A percentile compares a stretch with the other conserved stretches of the same genome.
phyloP scores from a whole-genome alignment of 2,329 filamentous ascomycete species.

The Phialemonium atrogriseum region DNA sequence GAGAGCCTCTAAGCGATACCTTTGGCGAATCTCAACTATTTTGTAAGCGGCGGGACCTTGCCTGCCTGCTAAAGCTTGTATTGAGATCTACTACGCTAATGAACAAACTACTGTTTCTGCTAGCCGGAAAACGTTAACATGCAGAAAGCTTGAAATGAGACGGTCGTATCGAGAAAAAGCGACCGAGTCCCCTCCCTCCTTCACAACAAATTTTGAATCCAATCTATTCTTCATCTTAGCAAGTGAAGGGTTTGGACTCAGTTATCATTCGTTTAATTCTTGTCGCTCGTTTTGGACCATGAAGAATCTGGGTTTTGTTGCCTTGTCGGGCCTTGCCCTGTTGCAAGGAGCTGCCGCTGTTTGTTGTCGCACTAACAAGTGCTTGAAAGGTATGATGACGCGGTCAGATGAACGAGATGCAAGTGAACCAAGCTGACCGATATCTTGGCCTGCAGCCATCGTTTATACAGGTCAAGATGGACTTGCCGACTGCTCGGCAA shows the following conservation, averaged over 20 bases:
- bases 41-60: too few relatives aligned
- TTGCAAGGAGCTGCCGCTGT: conserved; percentile 4
- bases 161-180: too few relatives aligned
- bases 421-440: background rate
- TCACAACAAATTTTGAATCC: too few relatives aligned
- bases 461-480: conserved; percentile 1
- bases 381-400: conserved; percentile 5
- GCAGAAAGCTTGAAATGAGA: too few relatives aligned
- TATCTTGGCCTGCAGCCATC: background rate
- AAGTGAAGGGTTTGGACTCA: background rate
- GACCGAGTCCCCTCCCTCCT: too few relatives aligned
- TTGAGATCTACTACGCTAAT: too few relatives aligned
- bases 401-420: background rate
- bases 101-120: too few relatives aligned
- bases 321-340: conserved; percentile 5
- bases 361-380: conserved; percentile 7
- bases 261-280: conserved; percentile 2
- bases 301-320: conserved; percentile 6
- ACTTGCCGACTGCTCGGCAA: conserved; percentile 4
- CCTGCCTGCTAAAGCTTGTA: too few relatives aligned
- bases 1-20: too few relatives aligned
- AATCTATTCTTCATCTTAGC: too few relatives aligned
- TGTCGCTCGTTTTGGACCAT: conserved; percentile 7
- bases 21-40: too few relatives aligned
- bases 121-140: too few relatives aligned